Base-by-base conservation (phyloP, 2,329 filamentous ascomycete species). In the Cyphellophora attinorum region DNA sequence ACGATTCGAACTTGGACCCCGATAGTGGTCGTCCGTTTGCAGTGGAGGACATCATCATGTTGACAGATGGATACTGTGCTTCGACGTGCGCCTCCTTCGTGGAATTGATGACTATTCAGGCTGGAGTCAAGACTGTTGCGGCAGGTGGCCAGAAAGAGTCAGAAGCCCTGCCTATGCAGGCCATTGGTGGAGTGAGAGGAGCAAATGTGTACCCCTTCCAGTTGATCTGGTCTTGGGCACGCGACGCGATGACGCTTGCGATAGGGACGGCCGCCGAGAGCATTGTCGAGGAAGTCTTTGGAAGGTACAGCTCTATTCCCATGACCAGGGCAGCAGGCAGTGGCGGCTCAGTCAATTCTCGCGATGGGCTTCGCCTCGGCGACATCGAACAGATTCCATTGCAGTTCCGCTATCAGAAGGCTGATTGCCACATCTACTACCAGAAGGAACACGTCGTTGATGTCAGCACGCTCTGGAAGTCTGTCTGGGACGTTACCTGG, bases 131-230 rank as follows among this genome's bases (percentile, higher is more conserved):
- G 42, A 70, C 69, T 21, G 63, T 80, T 29, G 64, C 64, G 2
- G 59, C 77, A 15, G 78, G 79, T 6, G 79, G 79, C 2, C 68
- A 72, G 8, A 8, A 8, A 8, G 21, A n/a, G 1, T 70, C 77
- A 0, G 55, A 58, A 8, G 47, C 61, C 1, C 59, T 57, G 3
- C 66, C 69, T 1, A 81, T 79, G 60, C 74, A 80, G 58, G 68
- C 65, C 4, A 62, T 79, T 12, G 76, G 77, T n/a, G 79, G 77
- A n/a, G 68, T 74, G 31, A 76, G 79, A 47, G 79, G 78, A 8
- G 40, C 47, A 4, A 39, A 51, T 16, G 33, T 38, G 16, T 44
- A 42, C 28, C 10, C 12, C 11, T 37, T 33, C 14, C 5, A 6
- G 10, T 5, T 6, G 14, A 10, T 30, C 15, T 17, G 19, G 13